Conservation (phyloP, 306 rosid genomes). For the Carpinus fangiana region DNA sequence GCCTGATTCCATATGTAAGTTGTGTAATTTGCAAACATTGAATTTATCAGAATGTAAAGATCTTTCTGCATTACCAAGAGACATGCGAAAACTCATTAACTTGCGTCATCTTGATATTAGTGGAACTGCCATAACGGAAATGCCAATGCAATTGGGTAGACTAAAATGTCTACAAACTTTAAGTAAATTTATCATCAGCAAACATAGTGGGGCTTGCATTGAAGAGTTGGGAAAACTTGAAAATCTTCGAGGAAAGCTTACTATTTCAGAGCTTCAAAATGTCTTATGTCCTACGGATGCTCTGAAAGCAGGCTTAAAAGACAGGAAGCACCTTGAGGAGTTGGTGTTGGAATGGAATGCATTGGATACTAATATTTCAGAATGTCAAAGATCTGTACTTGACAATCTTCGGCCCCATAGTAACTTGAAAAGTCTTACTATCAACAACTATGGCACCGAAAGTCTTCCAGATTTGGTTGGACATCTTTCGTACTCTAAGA, state of each 20-base stretch:
- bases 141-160: too few species aligned
- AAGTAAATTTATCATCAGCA: too few species aligned
- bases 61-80: background rate
- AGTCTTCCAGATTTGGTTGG: background rate
- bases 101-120: conserved; percentile 7
- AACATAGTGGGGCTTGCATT: too few species aligned
- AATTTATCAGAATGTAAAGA: background rate
- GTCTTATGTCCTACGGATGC: background rate
- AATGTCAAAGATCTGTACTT: background rate
- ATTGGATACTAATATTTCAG: too few species aligned
- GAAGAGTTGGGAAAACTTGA: too few species aligned
- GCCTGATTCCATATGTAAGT: conserved; percentile 9
- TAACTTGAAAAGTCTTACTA: background rate
- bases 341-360: background rate
- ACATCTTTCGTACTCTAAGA: background rate
- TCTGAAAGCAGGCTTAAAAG: background rate
- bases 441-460: background rate
- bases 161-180: too few species aligned
- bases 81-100: conserved; percentile 20
- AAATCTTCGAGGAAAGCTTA: too few species aligned
- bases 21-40: conserved; percentile 23
- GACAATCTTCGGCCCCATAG: background rate
- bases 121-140: background rate
- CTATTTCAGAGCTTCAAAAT: too few species aligned
- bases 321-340: background rate